phyloP scores from a whole-genome alignment of 2,329 filamentous ascomycete genomes.

The Ampelomyces quisqualis region DNA sequence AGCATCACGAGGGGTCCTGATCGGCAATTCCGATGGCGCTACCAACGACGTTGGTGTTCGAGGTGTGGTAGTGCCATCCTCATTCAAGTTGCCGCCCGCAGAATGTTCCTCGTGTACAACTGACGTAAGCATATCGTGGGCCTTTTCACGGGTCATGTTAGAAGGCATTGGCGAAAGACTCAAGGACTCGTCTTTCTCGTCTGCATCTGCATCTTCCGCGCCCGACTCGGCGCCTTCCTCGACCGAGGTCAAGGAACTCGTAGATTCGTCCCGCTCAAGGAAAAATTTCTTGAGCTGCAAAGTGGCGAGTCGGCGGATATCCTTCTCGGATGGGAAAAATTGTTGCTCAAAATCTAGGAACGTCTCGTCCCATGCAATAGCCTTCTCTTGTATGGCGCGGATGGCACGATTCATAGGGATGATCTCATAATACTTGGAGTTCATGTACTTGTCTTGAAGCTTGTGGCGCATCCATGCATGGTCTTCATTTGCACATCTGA shows the following conservation, averaged over 20 bases:
- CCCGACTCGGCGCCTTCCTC: conserved; percentile 62
- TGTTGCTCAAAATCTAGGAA: conserved; percentile 91
- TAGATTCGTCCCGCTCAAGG: conserved; percentile 78
- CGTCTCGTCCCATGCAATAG: conserved; percentile 86
- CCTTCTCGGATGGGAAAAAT: conserved; percentile 92
- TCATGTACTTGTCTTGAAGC: conserved; percentile 87
- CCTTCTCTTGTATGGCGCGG: conserved; percentile 87
- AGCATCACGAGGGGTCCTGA: conserved; percentile 37
- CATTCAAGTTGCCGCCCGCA: conserved; percentile 18
- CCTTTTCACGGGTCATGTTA: conserved; percentile 60
- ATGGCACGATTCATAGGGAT: conserved; percentile 89
- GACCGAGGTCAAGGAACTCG: conserved; percentile 68
- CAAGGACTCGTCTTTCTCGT: conserved; percentile 35
- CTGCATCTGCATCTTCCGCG: conserved; percentile 30
- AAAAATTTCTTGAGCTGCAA: conserved; percentile 95
- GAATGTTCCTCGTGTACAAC: conserved; percentile 64
- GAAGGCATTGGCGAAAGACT: conserved; percentile 40
- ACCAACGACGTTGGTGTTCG: conserved; percentile 13
- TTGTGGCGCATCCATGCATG: conserved; percentile 71
- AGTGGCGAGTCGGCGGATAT: conserved; percentile 87
- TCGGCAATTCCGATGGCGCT: conserved; percentile 17
- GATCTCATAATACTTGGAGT: conserved; percentile 93
- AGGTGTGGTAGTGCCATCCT: conserved; percentile 7
- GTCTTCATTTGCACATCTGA: conserved; percentile 80
- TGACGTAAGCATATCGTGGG: conserved; percentile 63